Percentiles rank a stretch among this genome's conserved stretches.
phyloP scores from a whole-genome alignment of 2,329 filamentous ascomycete species.

The Coniochaeta ligniaria region DNA sequence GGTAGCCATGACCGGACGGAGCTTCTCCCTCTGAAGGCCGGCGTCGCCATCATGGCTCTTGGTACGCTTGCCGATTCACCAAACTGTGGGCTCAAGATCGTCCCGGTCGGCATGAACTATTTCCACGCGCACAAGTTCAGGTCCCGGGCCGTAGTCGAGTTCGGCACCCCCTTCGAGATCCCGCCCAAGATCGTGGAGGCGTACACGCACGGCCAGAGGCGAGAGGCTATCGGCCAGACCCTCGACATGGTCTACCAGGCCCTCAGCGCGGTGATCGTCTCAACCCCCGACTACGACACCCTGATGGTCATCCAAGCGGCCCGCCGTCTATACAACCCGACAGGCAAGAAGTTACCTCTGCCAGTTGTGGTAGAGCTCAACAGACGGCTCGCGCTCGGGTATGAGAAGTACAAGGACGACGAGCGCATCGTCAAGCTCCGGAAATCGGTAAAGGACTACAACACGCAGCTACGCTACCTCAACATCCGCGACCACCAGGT shows the following conservation, averaged over 20 bases:
- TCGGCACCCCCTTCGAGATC: conserved; percentile 82
- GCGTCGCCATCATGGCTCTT: conserved; percentile 95
- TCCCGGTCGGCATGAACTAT: conserved; percentile 98
- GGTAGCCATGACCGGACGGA: conserved; percentile 93
- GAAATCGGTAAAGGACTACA: conserved; percentile 74
- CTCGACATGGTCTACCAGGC: conserved; percentile 82
- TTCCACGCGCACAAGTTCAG: conserved; percentile 99
- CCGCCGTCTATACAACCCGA: conserved; percentile 86
- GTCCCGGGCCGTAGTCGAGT: conserved; percentile 91
- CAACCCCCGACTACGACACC: conserved; percentile 89
- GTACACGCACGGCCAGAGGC: conserved; percentile 74
- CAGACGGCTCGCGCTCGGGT: conserved; percentile 81
- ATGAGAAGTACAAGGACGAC: conserved; percentile 87
- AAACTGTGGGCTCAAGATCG: conserved; percentile 84
- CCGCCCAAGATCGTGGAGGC: conserved; percentile 74
- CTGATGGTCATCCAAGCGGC: conserved; percentile 96
- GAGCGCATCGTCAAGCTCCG: conserved; percentile 71
- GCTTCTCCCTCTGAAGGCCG: conserved; percentile 86
- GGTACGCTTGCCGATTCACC: conserved; percentile 81
- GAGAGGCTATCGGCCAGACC: conserved; percentile 80
- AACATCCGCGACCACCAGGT: conserved; percentile 92
- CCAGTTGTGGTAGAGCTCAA: conserved; percentile 93
- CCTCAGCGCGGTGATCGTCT: conserved; percentile 82
- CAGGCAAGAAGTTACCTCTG: conserved; percentile 85
- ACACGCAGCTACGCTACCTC: conserved; percentile 75